Percentiles rank a stretch among this genome's conserved stretches.
Conservation (phyloP, 257 asterid species). For the Solanum sejunctum region DNA sequence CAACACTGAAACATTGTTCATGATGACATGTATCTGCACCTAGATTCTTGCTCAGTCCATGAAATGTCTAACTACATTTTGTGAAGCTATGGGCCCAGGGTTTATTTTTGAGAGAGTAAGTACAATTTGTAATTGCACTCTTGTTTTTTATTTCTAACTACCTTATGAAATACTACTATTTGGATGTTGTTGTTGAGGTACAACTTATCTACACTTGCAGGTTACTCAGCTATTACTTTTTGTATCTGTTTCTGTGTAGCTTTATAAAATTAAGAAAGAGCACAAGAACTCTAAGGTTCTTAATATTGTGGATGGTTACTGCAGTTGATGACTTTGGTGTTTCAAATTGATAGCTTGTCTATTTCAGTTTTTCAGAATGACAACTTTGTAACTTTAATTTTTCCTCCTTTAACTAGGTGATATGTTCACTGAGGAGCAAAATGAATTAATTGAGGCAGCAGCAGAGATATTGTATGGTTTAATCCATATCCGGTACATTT, state of each 20-base stretch:
- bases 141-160: background rate
- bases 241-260: constrained; percentile 28
- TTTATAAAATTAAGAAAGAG: constrained; percentile 87
- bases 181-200: background rate
- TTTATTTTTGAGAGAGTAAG: constrained; percentile 90
- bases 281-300: constrained; percentile 99
- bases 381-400: constrained; percentile 1
- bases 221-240: constrained; percentile 1
- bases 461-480: constrained; percentile 96
- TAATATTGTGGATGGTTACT: constrained; percentile 84
- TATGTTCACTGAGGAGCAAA: constrained; percentile 87
- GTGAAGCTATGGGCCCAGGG: constrained; percentile 99
- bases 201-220: background rate
- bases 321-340: constrained; percentile 89
- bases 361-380: background rate
- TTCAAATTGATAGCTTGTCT: constrained; percentile 7
- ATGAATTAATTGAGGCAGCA: constrained; percentile 92
- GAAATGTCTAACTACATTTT: constrained; percentile 89
- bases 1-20: background rate
- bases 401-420: constrained; percentile 46
- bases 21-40: background rate
- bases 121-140: background rate
- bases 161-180: background rate
- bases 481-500: constrained; percentile 85
- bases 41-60: constrained; percentile 82